Percentiles rank a stretch among this genome's conserved stretches.
Evolutionary conservation across 305 asterid genomes (phyloP).

Genomic region (Vinca major): DNA sequence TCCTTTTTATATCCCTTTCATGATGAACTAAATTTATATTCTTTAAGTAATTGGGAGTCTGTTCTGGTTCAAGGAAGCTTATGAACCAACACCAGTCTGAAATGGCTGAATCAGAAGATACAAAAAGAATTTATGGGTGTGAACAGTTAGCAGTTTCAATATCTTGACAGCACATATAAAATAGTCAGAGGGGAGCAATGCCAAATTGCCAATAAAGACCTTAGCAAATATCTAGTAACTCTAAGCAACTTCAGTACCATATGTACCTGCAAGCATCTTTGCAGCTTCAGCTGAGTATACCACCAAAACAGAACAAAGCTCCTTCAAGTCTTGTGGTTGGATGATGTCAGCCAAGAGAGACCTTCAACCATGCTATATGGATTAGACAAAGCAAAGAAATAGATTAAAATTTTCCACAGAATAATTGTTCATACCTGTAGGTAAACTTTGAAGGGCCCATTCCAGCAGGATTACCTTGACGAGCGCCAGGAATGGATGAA

Average conservation of each 20-base stretch:
- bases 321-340: constrained; percentile 87
- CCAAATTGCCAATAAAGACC: too few relatives aligned
- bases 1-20: not conserved
- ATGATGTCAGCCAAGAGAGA: constrained; percentile 93
- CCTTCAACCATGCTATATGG: constrained; percentile 38
- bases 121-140: not conserved
- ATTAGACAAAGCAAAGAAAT: constrained; percentile 30
- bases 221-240: too few relatives aligned
- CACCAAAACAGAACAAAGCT: constrained; percentile 88
- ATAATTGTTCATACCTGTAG: constrained; percentile 55
- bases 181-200: not conserved
- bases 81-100: not conserved
- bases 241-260: not conserved
- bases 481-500: constrained; percentile 47
- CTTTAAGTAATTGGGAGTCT: not conserved
- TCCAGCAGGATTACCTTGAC: constrained; percentile 45
- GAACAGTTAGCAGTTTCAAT: not conserved
- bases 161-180: not conserved
- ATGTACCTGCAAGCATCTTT: constrained; percentile 71
- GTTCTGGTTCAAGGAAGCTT: not conserved
- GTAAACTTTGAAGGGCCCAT: constrained; percentile 79
- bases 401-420: constrained; percentile 8
- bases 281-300: constrained; percentile 90
- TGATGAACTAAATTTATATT: not conserved
- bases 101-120: not conserved